These are phyloP conservation scores for Fusarium anthophilum DNA, from an alignment of 2,329 filamentous ascomycete genomes.

Conservation along the genomic window DNA sequence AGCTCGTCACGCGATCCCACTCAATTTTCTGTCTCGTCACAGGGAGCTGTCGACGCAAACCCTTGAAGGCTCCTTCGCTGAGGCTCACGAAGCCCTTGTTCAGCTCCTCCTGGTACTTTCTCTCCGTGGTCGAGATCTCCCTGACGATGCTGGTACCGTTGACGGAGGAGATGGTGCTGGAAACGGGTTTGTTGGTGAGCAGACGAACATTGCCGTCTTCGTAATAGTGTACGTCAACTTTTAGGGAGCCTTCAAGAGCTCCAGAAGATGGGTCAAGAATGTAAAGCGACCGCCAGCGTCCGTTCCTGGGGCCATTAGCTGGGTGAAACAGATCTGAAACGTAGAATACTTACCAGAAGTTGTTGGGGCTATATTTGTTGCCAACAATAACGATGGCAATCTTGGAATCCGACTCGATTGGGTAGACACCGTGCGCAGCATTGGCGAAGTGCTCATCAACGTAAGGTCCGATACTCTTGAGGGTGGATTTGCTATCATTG, in stretches of 20 bases:
- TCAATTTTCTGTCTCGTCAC: constrained; percentile 99
- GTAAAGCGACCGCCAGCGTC: constrained; percentile 93
- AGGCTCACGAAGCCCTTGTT: constrained; percentile 89
- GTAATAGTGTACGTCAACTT: constrained; percentile 98
- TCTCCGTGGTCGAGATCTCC: constrained; percentile 83
- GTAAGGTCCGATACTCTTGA: constrained; percentile 80
- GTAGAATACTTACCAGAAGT: constrained; percentile 80
- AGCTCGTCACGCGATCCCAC: constrained; percentile 98
- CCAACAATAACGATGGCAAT: constrained; percentile 87
- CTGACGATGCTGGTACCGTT: constrained; percentile 76
- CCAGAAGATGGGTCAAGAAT: constrained; percentile 75
- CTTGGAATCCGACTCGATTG: constrained; percentile 77
- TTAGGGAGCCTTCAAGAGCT: constrained; percentile 79
- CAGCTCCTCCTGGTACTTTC: constrained; percentile 94
- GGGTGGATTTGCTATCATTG: constrained; percentile 75
- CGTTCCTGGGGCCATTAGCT: constrained; percentile 72
- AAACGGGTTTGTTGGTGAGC: constrained; percentile 83
- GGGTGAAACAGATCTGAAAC: not conserved
- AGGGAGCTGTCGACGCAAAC: constrained; percentile 87
- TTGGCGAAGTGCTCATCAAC: constrained; percentile 89
- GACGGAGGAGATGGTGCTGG: constrained; percentile 67
- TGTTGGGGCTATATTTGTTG: constrained; percentile 97
- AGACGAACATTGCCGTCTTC: constrained; percentile 98
- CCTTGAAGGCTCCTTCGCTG: constrained; percentile 96
- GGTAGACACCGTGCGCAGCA: constrained; percentile 83